Conservation (phyloP, 441 rosid species). For the Populus hybrid region DNA sequence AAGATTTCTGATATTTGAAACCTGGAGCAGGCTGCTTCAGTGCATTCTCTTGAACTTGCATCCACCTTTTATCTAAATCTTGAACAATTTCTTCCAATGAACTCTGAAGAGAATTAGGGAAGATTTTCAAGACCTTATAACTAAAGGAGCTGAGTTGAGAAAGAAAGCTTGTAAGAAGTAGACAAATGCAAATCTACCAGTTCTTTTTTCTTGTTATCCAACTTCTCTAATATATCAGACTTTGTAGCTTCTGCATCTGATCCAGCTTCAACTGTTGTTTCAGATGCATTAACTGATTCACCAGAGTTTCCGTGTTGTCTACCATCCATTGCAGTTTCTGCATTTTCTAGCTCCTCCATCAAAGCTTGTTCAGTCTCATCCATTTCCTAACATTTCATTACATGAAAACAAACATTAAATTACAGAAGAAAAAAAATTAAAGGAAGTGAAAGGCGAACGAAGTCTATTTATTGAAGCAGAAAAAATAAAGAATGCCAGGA, state of each 20-base stretch:
- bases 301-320: conserved; percentile 27
- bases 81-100: conserved; percentile 54
- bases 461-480: not conserved
- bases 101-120: conserved; percentile 48
- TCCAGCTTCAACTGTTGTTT: conserved; percentile 31
- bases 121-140: conserved; percentile 4
- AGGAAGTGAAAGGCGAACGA: not conserved
- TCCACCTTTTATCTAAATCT: conserved; percentile 63
- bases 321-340: conserved; percentile 31
- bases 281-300: conserved; percentile 29
- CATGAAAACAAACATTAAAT: no score
- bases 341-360: conserved; percentile 49
- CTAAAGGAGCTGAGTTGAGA: not conserved
- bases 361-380: conserved; percentile 48
- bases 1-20: conserved; percentile 43
- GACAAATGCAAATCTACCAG: conserved; percentile 28
- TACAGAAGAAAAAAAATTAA: no score
- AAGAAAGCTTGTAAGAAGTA: conserved; percentile 14
- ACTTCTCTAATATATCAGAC: conserved; percentile 42
- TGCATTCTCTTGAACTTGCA: conserved; percentile 51
- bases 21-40: conserved; percentile 74
- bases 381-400: conserved; percentile 49
- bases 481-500: not conserved
- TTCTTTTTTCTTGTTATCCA: conserved; percentile 70
- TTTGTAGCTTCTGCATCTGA: conserved; percentile 31